A percentile compares a stretch with the other conserved stretches of the same genome.
These are phyloP conservation scores for Odontarrhena argentea DNA, from an alignment of 345 rosid genomes.

Conservation along the genomic window DNA sequence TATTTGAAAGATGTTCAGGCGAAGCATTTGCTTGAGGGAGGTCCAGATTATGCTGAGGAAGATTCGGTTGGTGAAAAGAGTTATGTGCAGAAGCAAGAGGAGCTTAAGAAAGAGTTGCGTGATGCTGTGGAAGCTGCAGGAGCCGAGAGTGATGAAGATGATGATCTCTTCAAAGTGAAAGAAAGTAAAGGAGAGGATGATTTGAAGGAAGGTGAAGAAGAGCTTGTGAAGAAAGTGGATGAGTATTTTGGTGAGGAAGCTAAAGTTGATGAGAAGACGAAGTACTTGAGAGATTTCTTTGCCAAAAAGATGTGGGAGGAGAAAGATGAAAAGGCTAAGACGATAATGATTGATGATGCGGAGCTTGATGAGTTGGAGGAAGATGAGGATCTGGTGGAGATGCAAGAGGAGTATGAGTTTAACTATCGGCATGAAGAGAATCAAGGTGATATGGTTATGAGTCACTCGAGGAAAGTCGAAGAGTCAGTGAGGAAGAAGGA, in stretches of 20 bases:
- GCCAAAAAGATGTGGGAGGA: conserved; percentile 75
- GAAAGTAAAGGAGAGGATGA: conserved; percentile 47
- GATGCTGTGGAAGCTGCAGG: conserved; percentile 49
- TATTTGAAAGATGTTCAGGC: conserved; percentile 78
- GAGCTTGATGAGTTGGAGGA: conserved; percentile 52
- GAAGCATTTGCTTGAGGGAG: conserved; percentile 57
- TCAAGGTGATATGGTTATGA: conserved; percentile 66
- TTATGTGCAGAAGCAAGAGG: conserved; percentile 65
- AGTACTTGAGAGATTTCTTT: conserved; percentile 72
- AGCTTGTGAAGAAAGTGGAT: conserved; percentile 52
- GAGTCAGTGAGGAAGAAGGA: conserved; percentile 87
- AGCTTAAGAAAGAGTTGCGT: conserved; percentile 53
- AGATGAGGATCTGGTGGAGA: conserved; percentile 63
- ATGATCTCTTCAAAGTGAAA: conserved; percentile 51
- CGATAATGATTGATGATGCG: conserved; percentile 38
- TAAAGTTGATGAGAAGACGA: conserved; percentile 50
- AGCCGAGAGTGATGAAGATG: conserved; percentile 44
- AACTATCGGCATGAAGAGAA: conserved; percentile 70
- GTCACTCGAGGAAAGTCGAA: conserved; percentile 71
- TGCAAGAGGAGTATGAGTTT: conserved; percentile 65
- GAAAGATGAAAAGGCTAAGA: conserved; percentile 44
- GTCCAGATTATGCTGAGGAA: conserved; percentile 58
- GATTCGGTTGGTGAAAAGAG: conserved; percentile 37
- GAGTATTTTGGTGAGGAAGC: conserved; percentile 63
- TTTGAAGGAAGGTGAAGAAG: conserved; percentile 29